Evolutionary conservation across 805 yeast genomes (phyloP), one percentile per base, ranked within the genome.

Genomic region (Sporopachydermia lactativora): DNA sequence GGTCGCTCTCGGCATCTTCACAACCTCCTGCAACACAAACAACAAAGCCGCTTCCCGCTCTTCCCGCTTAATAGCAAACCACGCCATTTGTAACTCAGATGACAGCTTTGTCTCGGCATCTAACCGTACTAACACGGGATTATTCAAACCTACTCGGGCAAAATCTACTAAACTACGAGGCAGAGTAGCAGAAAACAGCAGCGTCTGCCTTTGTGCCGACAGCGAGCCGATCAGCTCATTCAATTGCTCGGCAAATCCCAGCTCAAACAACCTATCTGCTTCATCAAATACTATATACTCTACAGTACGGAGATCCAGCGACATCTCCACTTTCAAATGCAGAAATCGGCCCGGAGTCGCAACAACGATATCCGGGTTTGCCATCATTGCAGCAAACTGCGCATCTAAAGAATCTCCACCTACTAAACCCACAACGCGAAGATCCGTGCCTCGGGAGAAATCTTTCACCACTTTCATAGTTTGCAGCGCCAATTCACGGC

Each of bases 351-450:
- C 99, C 0, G 99, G 99, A 0, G 98, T 92, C 15, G 97, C 97
- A 43, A 92, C 79, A 34, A 92, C 71, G 28, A 94, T 77, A 64
- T 92, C 99, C 0, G 99, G 99, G 53, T 86, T 85, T 42, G 77
- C 61, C 82, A 88, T 78, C 94, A 92, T 84, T 57, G 83, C 75
- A 16, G 82, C 68, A 56, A 92, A 92, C 63, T 92, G 98, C 42
- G 89, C 96, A 55, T 92, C 98, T 52, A 92, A 65, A n/a, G 96
- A 83, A 55, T 92, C 99, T 66, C 99, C 99, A 64, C 99, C 99
- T 43, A 94, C 89, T 19, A 92, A 64, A 39, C 88, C 66, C 11
- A 81, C 75, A 14, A 84, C 66, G 50, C 96, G 72, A 48, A 92
- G 67, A 52, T 85, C 94, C 0, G 94, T 76, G 4, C 94, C 94